Base-by-base conservation (phyloP, 2,329 filamentous ascomycete genomes). In the Didymella pinodella region DNA sequence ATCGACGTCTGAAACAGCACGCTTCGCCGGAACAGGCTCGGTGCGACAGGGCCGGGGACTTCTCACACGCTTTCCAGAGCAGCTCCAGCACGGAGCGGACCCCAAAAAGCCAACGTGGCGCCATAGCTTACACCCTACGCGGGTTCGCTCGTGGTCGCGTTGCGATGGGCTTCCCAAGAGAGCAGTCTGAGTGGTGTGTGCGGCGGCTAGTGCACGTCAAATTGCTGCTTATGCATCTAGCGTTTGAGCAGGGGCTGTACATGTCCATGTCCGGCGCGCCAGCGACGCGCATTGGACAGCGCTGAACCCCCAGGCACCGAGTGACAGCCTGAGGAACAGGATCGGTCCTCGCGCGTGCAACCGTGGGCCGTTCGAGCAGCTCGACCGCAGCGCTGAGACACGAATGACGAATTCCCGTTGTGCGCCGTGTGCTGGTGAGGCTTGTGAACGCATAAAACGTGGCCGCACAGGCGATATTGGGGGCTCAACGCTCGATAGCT, bases 31-130 rank as follows among this genome's bases (percentile, higher is more conserved):
- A 52, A 52, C 28, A 38, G 36, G 57, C 25, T 26, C 20, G 32
- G 43, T 38, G 48, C 44, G 36, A 44, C 34, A 48, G 54, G 31
- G 48, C 45, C 25, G 47, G 47, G 31, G 31, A 16, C 45, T 7
- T 36, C 47, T 51, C 47, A n/a, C 48, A 43, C 63, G 65, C 52
- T 64, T 68, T 67, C 66, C 65, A 65, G 41, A 63, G 64, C 43
- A 40, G 53, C 51, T 36, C 45, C 41, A 59, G 57, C 48, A 28
- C 56, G 50, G 50, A 45, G 46, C 48, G 20, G 40, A n/a, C 16
- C 49, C 50, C 50, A 54, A 54, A 59, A 28, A 29, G 40, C 49
- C 50, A n/a, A 29, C 50, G 32, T 51, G 56, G 50, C 56, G 56
- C 46, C 46, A 43, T 41, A 50, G 26, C 20, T 44, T 25, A 20